Percentiles rank a stretch among this genome's conserved stretches.
Conservation (phyloP, 768 basidiomycete species). For the Xerocomellus amylosporus region DNA sequence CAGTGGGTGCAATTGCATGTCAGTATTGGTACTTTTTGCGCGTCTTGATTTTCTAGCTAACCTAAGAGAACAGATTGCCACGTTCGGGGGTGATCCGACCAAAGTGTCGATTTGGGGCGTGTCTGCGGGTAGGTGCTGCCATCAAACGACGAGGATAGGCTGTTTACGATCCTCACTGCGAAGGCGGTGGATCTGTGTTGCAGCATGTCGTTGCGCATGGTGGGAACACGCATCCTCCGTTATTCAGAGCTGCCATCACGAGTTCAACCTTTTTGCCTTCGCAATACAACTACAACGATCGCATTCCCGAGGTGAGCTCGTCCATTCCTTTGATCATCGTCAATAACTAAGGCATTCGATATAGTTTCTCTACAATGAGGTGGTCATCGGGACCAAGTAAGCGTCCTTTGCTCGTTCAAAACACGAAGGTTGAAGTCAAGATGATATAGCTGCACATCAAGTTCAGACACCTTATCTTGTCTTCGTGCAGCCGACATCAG, state of each 20-base stretch:
- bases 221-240: slow-evolving; percentile 4
- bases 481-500: slow-evolving; percentile 2
- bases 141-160: background rate
- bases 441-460: background rate
- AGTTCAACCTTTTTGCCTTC: slow-evolving; percentile 4
- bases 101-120: slow-evolving; percentile 9
- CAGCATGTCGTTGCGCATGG: slow-evolving; percentile 7
- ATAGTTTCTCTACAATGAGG: slow-evolving; percentile 2
- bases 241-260: slow-evolving; percentile 7
- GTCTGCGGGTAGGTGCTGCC: slow-evolving; percentile 1
- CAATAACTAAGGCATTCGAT: background rate
- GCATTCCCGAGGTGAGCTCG: background rate
- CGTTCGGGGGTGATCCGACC: slow-evolving; percentile 1
- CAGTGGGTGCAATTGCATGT: slow-evolving; percentile 7
- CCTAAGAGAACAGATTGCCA: background rate
- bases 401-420: background rate
- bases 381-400: background rate
- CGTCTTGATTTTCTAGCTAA: background rate
- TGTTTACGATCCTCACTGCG: background rate
- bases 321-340: background rate
- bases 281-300: slow-evolving; percentile 7
- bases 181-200: slow-evolving; percentile 8
- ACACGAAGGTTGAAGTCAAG: too few relatives aligned
- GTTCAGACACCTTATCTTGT: slow-evolving; percentile 2
- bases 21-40: background rate